Evolutionary conservation across 352 stramenopile species (phyloP).

Genomic region (Elongisporangium prolatum): DNA sequence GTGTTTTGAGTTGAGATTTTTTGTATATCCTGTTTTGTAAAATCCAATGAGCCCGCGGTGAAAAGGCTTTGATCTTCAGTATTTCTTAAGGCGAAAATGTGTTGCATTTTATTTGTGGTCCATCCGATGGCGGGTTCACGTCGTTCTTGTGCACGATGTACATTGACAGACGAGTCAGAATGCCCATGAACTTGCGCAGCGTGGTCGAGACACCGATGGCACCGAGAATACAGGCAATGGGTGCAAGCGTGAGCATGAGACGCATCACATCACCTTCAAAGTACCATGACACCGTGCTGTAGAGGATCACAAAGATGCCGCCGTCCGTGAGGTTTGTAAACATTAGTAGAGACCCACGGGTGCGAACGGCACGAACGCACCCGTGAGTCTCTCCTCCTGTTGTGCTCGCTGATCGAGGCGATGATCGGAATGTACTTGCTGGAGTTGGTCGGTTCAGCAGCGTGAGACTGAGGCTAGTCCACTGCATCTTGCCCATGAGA

Average conservation of each 20-base stretch:
- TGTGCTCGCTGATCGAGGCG: conserved; percentile 90
- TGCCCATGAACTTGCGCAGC: conserved; percentile 74
- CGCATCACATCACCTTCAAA: conserved; percentile 92
- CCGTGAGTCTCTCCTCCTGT: too few species aligned
- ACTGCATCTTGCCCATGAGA: conserved; percentile 83
- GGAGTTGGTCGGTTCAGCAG: conserved; percentile 90
- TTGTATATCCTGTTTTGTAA: too few species aligned
- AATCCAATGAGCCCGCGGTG: too few species aligned
- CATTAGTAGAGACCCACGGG: conserved; percentile 89
- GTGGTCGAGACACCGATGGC: conserved; percentile 82
- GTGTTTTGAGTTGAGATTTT: too few species aligned
- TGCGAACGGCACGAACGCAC: conserved; percentile 89
- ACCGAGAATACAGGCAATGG: conserved; percentile 90
- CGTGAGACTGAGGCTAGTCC: conserved; percentile 88
- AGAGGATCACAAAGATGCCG: conserved; percentile 92
- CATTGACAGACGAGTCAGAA: conserved; percentile 50
- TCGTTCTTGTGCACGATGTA: conserved; percentile 46
- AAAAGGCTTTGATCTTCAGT: too few species aligned
- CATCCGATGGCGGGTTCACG: too few species aligned
- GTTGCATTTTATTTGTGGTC: too few species aligned
- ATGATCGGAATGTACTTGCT: conserved; percentile 95
- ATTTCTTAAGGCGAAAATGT: too few species aligned
- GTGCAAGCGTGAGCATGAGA: conserved; percentile 90
- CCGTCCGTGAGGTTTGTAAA: conserved; percentile 88
- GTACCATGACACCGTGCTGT: conserved; percentile 91